Evolutionary conservation across 768 basidiomycete species (phyloP).

Genomic region (Neoboletus subvelutipes): DNA sequence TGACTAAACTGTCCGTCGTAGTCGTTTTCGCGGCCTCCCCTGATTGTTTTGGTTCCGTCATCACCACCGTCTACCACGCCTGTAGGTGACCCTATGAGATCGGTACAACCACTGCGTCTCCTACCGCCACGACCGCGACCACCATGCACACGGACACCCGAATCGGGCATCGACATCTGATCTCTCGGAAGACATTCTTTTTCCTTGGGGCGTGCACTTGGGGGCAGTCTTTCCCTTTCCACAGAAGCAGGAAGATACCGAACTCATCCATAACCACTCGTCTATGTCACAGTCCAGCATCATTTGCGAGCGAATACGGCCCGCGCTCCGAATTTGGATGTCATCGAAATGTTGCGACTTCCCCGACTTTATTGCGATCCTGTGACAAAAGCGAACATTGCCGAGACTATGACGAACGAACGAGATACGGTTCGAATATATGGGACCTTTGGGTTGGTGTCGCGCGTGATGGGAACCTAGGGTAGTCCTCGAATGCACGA

Average conservation of each 20-base stretch:
- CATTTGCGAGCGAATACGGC: not conserved
- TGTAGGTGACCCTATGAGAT: no score
- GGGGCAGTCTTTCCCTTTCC: not conserved
- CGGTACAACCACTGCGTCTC: not conserved
- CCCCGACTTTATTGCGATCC: no score
- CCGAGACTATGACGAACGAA: not conserved
- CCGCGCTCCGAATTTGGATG: not conserved
- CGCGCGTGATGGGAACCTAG: not conserved
- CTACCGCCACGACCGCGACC: not conserved
- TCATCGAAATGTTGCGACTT: not conserved
- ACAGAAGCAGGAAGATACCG: not conserved
- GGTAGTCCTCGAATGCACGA: not conserved
- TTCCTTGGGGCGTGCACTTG: not conserved
- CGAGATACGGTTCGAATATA: not conserved
- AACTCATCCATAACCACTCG: not conserved
- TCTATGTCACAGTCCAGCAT: not conserved
- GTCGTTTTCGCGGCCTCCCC: no score
- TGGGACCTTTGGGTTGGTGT: not conserved
- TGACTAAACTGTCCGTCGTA: no score
- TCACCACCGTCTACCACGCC: no score
- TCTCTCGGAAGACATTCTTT: not conserved
- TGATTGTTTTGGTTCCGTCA: no score
- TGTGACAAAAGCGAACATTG: not conserved
- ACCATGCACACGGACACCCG: not conserved
- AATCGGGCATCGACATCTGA: not conserved